Percentiles rank a stretch among this genome's conserved stretches.
These are phyloP conservation scores for Leishmania martiniquensis DNA, from an alignment of 208 protist species.

Conservation along the genomic window DNA sequence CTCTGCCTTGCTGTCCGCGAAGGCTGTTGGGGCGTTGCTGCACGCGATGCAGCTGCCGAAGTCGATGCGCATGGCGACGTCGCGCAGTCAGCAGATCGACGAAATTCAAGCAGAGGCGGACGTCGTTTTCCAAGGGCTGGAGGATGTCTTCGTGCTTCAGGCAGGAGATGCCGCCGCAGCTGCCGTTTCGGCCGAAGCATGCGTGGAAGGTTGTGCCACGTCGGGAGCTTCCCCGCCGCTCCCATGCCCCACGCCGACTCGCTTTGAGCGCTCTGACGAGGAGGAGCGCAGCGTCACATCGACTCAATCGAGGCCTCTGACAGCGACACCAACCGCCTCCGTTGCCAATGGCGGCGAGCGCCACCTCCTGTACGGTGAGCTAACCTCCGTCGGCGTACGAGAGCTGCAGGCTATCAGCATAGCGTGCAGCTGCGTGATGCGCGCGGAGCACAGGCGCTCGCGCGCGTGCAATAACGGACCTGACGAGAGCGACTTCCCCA, in stretches of 20 bases:
- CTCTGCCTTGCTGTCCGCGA: neutral
- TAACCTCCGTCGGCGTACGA: slow-evolving; percentile 67
- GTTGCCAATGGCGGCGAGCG: slow-evolving; percentile 5
- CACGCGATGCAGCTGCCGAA: slow-evolving; percentile 36
- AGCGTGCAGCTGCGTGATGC: slow-evolving; percentile 18
- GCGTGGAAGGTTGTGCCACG: neutral
- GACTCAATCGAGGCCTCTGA: neutral
- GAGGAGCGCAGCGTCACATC: neutral
- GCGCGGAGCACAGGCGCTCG: slow-evolving; percentile 11
- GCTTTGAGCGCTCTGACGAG: neutral
- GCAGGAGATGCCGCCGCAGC: slow-evolving; percentile 34
- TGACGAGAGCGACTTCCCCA: neutral
- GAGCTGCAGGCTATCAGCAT: slow-evolving; percentile 52
- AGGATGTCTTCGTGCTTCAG: slow-evolving; percentile 47
- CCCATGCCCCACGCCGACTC: neutral
- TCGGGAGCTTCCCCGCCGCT: neutral
- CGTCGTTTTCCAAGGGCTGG: slow-evolving; percentile 45
- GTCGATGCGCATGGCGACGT: slow-evolving; percentile 29
- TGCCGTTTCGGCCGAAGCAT: neutral
- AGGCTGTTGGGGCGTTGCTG: slow-evolving; percentile 23
- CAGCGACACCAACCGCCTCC: neutral
- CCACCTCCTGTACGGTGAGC: slow-evolving; percentile 73
- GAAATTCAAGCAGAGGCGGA: slow-evolving; percentile 57
- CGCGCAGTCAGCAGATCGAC: slow-evolving; percentile 38
- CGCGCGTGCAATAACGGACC: slow-evolving; percentile 7